phyloP scores from a whole-genome alignment of 208 protist species.

The Zelonia costaricensis region DNA sequence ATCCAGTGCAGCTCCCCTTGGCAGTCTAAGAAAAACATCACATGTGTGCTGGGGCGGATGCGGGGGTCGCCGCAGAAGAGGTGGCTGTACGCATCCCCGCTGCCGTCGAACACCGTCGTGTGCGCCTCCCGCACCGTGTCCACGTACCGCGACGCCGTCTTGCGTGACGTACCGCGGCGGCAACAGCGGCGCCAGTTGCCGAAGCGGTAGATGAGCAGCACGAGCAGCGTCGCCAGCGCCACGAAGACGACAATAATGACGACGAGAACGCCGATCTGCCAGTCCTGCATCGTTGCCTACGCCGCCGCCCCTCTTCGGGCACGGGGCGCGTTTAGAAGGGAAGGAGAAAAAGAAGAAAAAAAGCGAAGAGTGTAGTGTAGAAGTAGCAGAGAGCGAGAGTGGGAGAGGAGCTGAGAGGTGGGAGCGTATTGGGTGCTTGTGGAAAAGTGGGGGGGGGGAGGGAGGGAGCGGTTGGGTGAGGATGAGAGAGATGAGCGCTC shows the following conservation, averaged over 20 bases:
- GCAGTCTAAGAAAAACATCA: slow-evolving; percentile 63
- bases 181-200: neutral
- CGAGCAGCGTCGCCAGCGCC: slow-evolving; percentile 27
- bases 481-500: no score
- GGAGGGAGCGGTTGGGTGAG: no score
- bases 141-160: slow-evolving; percentile 1
- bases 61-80: slow-evolving; percentile 27
- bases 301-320: neutral
- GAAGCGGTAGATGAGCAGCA: slow-evolving; percentile 45
- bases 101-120: neutral
- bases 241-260: slow-evolving; percentile 63
- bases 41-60: slow-evolving; percentile 15
- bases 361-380: no score
- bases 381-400: neutral
- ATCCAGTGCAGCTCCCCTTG: slow-evolving; percentile 30
- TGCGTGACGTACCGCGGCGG: neutral
- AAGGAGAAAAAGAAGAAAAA: neutral
- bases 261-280: slow-evolving; percentile 54
- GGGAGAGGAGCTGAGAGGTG: no score
- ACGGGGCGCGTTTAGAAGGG: neutral
- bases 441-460: no score
- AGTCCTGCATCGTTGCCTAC: slow-evolving; percentile 39
- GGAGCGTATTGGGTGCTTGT: no score
- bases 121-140: neutral
- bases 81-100: slow-evolving; percentile 12